Conservation (phyloP, 2,329 filamentous ascomycete genomes). For the Phyllachora maydis region DNA sequence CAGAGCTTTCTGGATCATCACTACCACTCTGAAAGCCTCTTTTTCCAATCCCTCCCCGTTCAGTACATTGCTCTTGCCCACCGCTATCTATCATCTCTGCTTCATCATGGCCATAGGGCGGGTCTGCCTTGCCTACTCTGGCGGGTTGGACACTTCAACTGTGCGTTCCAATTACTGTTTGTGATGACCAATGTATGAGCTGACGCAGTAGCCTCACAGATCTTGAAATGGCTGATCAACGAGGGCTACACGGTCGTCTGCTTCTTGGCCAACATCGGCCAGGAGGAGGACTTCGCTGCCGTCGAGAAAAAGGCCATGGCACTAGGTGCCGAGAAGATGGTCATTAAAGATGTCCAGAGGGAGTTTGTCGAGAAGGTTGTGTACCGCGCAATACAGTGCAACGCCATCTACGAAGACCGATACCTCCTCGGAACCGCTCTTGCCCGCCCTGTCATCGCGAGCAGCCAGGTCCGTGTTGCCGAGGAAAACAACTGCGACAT, state of each 20-base stretch:
- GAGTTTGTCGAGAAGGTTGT: slow-evolving; percentile 68
- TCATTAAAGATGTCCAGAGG: slow-evolving; percentile 42
- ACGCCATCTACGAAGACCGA: slow-evolving; percentile 45
- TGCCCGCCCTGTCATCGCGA: slow-evolving; percentile 50
- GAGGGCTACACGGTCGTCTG: slow-evolving; percentile 12
- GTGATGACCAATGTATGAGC: too few relatives aligned
- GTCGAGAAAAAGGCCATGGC: slow-evolving; percentile 41
- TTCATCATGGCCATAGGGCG: too few relatives aligned
- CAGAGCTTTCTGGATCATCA: too few relatives aligned
- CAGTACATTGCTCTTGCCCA: too few relatives aligned
- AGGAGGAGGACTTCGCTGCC: slow-evolving; percentile 55
- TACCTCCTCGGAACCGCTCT: slow-evolving; percentile 33
- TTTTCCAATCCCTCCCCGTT: too few relatives aligned
- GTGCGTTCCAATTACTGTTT: too few relatives aligned
- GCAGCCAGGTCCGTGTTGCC: slow-evolving; percentile 42
- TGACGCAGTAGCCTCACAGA: too few relatives aligned
- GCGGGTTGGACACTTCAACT: too few relatives aligned
- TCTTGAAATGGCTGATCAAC: slow-evolving; percentile 17
- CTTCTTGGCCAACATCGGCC: slow-evolving; percentile 50
- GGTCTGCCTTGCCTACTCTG: too few relatives aligned
- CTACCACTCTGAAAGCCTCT: too few relatives aligned
- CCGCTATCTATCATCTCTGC: too few relatives aligned
- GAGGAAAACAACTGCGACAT: slow-evolving; percentile 35
- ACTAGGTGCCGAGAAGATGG: slow-evolving; percentile 46
- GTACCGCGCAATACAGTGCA: slow-evolving; percentile 61